Base-by-base conservation (phyloP, 192 early-diverging fungal species). In the Umbelopsis isabellina region DNA sequence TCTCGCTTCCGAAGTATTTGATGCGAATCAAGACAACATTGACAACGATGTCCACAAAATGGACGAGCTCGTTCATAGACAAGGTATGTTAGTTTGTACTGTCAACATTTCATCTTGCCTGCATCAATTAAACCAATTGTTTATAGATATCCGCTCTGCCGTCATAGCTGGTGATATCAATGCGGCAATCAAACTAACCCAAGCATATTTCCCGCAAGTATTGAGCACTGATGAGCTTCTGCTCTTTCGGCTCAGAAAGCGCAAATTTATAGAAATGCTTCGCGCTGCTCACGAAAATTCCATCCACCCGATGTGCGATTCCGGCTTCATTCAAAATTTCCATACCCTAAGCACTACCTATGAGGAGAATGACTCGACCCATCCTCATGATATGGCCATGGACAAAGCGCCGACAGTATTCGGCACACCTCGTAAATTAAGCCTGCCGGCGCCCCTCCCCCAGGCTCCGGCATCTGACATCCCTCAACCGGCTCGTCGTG, bases 261-360 rank as follows among this genome's bases (percentile, higher is more conserved):
- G 87, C 48, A 87, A 92, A 72, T 97, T 96, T 80, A 82, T 96
- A 20, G 95, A 98, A 83, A 86, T 95, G 82, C 87, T 96, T 41
- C 67, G 69, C 7, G 75, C 79, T 20, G 51, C 74, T n/a, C 52
- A 78, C 22, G 70, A 78, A 10, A 70, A 66, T 23, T 67, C 65
- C 27, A 37, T 21, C 15, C 41, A 45, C 6, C 10, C 46, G 13
- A 58, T 66, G 27, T 49, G 52, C n/a, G 65, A 76, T 21, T 68
- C 48, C 16, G 55, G 45, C 27, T 71, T 48, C 37, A 48, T 41
- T 27, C 5, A 20, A 18, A 35, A 67, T 8, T 21, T 49, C 18
- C 23, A 49, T 3, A 11, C 21, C 37, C 35, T 51, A 20, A 68
- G 49, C 35, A 20, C 49, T 23, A 49, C 67, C 18, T 37, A 37